A percentile compares a stretch with the other conserved stretches of the same genome.
These are phyloP conservation scores for Dactylella cylindrospora DNA, from an alignment of 2,329 filamentous ascomycete genomes.

Conservation along the genomic window DNA sequence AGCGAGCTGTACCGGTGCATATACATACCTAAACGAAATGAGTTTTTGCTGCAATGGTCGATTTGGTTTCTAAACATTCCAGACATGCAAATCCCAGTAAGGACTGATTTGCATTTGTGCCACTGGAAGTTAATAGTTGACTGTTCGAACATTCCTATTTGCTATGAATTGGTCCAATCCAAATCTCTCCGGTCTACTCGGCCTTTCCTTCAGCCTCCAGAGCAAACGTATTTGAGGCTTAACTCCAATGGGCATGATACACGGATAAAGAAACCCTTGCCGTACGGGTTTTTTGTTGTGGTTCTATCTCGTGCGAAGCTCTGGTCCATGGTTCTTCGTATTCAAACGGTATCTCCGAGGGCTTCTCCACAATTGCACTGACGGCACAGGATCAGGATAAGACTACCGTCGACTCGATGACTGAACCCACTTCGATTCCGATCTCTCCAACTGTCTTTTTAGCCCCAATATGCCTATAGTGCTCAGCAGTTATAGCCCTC, in stretches of 20 bases:
- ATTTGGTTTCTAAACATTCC: constrained; percentile 23
- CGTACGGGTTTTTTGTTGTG: too few relatives aligned
- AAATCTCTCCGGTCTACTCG: too few relatives aligned
- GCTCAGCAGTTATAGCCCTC: constrained; percentile 3
- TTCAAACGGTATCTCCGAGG: constrained; percentile 27
- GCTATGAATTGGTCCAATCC: too few relatives aligned
- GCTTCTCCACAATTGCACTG: constrained; percentile 23
- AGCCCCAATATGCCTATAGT: too few relatives aligned
- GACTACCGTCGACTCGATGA: neutral
- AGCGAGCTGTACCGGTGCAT: constrained; percentile 39
- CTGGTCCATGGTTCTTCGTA: constrained; percentile 25
- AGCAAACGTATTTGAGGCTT: too few relatives aligned
- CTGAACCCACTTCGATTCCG: neutral
- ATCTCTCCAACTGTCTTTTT: neutral
- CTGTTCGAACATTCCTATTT: too few relatives aligned
- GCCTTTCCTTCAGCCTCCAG: too few relatives aligned
- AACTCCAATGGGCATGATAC: too few relatives aligned
- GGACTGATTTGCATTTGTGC: too few relatives aligned
- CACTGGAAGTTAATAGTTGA: constrained; percentile 43
- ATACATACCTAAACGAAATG: constrained; percentile 21
- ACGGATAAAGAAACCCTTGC: too few relatives aligned
- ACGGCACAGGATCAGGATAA: constrained; percentile 9
- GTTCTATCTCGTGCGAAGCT: too few relatives aligned
- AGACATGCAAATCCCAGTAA: constrained; percentile 41
- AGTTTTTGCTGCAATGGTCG: constrained; percentile 34